phyloP scores from a whole-genome alignment of 208 protist genomes.

The Leishmania guyanensis region DNA sequence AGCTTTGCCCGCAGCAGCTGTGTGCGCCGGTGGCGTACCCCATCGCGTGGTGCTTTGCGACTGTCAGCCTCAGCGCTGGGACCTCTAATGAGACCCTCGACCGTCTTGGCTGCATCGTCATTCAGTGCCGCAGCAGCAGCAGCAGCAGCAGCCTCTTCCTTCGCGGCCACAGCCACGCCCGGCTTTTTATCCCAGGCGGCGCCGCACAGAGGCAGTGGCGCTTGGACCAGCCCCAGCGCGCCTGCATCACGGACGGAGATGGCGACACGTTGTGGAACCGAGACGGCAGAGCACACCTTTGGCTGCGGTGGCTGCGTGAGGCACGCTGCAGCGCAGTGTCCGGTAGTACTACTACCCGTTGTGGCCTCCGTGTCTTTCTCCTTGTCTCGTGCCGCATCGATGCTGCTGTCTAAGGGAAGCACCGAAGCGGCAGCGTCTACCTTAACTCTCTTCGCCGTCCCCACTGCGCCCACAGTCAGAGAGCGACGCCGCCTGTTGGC shows the following conservation, averaged over 20 bases:
- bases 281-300: not conserved
- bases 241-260: not conserved
- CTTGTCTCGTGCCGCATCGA: not conserved
- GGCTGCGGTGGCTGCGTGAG: not conserved
- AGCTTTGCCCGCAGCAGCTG: not conserved
- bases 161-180: not conserved
- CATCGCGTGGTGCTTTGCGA: not conserved
- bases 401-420: not conserved
- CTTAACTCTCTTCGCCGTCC: not conserved
- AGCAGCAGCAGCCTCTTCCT: not conserved
- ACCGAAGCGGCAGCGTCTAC: not conserved
- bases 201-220: not conserved
- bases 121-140: not conserved
- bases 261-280: not conserved
- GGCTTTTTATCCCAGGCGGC: not conserved
- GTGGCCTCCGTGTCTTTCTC: not conserved
- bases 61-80: not conserved
- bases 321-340: not conserved
- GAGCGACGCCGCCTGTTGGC: not conserved
- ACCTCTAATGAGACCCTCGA: not conserved
- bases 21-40: not conserved
- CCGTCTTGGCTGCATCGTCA: not conserved
- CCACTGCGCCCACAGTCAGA: too few species aligned
- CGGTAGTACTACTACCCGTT: not conserved
- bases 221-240: conserved; percentile 4